phyloP scores from a whole-genome alignment of 139 green algal species.

The Coelastrella sp. region DNA sequence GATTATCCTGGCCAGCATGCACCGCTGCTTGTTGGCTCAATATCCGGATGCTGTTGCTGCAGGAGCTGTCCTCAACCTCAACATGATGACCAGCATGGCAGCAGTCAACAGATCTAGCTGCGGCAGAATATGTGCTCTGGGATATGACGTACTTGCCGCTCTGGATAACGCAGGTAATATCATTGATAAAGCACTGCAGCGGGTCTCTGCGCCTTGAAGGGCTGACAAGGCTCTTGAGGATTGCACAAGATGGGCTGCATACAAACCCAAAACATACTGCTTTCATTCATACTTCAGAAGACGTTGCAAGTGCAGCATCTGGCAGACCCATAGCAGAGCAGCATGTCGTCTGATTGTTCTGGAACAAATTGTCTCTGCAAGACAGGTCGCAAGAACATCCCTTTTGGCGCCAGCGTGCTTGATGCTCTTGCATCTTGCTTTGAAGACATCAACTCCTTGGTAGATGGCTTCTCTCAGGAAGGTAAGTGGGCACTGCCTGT shows the following conservation, averaged over 20 bases:
- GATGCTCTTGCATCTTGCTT: conserved; percentile 47
- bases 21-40: background rate
- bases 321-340: too few species aligned
- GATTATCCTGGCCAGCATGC: too few species aligned
- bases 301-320: too few species aligned
- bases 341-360: too few species aligned
- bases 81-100: background rate
- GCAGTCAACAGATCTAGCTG: conserved; percentile 59
- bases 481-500: conserved; percentile 18
- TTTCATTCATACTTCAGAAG: too few species aligned
- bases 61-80: conserved; percentile 34
- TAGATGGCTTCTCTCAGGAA: conserved; percentile 51
- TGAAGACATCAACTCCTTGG: conserved; percentile 47
- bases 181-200: too few species aligned
- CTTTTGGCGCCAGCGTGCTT: conserved; percentile 4
- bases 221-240: too few species aligned
- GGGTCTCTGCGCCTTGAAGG: background rate
- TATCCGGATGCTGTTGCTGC: background rate
- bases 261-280: too few species aligned
- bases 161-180: conserved; percentile 58
- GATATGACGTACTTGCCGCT: conserved; percentile 54
- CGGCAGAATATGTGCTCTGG: conserved; percentile 46
- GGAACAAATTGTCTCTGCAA: background rate
- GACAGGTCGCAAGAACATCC: conserved; percentile 40
- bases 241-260: too few species aligned